Evolutionary conservation across 768 basidiomycete species (phyloP), one percentile per base, ranked within the genome.

Genomic region (Mycena pura): DNA sequence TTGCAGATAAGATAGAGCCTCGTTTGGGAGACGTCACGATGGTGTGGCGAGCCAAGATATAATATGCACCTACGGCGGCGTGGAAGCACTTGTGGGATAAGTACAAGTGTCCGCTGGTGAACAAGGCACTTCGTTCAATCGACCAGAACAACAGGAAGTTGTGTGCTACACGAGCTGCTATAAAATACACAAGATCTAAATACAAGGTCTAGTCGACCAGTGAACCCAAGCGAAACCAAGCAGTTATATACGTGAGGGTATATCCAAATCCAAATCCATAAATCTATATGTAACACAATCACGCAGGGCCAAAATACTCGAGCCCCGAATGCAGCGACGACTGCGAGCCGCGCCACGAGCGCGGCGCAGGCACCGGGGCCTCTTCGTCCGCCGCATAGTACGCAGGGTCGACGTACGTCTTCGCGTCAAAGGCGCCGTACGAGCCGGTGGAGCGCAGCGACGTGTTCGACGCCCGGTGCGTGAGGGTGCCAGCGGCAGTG

Each of bases 331-430:
- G 55, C 10, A n/a, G 22, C 19, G 53, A 56, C 19, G 63, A 57
- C 15, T 10, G 41, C 1, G 63, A 54, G 25, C 34, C 53, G 3
- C 24, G 28, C 1, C 63, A 40, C 47, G 63, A 60, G 6, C 63
- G 47, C 49, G 54, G 53, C 43, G 47, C 38, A 29, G 48, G 49
- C 14, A 49, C 29, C 0, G 63, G 53, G 7, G 40, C 11, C 38
- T 56, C 34, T 27, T 17, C 50, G 19, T 55, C 60, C 52, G 63
- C 57, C 11, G 54, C 64, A 24, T 45, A 66, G 21, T 45, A 66
- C 28, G 64, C 64, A 9, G 64, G 64, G 39, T 66, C 64, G 19
- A 56, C 52, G 24, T 66, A 66, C 52, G 64, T 22, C 22, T 27
- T 13, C 3, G 60, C 40, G 53, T 62, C 60, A 29, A 57, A 66